Percentiles rank a stretch among this genome's conserved stretches.
These are phyloP conservation scores for Metschnikowia sp. DNA, from an alignment of 805 yeast species.

Conservation along the genomic window DNA sequence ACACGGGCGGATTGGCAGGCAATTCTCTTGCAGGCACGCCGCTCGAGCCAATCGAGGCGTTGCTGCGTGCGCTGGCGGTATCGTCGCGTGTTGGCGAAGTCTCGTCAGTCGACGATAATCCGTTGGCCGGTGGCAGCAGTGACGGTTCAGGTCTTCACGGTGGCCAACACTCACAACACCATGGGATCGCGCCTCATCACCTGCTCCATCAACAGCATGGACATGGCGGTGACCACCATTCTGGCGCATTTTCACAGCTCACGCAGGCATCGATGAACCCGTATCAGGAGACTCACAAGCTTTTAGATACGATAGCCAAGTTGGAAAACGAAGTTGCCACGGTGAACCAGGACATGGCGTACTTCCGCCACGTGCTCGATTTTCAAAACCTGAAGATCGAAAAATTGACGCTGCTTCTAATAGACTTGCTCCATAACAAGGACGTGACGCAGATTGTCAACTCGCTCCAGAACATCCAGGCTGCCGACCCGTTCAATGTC, in stretches of 20 bases:
- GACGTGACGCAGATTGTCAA: constrained; percentile 23
- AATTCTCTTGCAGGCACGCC: constrained; percentile 12
- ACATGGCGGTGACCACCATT: neutral
- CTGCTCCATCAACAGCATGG: constrained; percentile 7
- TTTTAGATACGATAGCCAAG: constrained; percentile 15
- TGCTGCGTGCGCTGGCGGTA: constrained; percentile 12
- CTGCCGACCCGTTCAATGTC: constrained; percentile 16
- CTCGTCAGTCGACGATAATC: constrained; percentile 9
- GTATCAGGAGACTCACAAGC: constrained; percentile 13
- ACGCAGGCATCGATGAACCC: constrained; percentile 5
- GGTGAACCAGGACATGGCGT: constrained; percentile 32
- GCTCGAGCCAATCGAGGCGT: constrained; percentile 16
- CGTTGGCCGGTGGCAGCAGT: neutral
- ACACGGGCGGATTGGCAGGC: constrained; percentile 14
- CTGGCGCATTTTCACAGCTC: constrained; percentile 5
- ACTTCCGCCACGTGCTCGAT: constrained; percentile 34
- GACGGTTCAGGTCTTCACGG: constrained; percentile 5
- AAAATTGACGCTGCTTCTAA: constrained; percentile 32
- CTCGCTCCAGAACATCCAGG: constrained; percentile 29
- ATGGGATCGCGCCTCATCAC: constrained; percentile 12
- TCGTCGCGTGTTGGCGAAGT: constrained; percentile 12
- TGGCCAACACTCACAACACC: constrained; percentile 7
- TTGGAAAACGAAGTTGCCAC: constrained; percentile 27
- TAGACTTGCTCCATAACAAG: constrained; percentile 31
- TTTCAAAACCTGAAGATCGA: constrained; percentile 38